Evolutionary conservation across 805 yeast genomes (phyloP).

Genomic region (Metschnikowia cubensis): DNA sequence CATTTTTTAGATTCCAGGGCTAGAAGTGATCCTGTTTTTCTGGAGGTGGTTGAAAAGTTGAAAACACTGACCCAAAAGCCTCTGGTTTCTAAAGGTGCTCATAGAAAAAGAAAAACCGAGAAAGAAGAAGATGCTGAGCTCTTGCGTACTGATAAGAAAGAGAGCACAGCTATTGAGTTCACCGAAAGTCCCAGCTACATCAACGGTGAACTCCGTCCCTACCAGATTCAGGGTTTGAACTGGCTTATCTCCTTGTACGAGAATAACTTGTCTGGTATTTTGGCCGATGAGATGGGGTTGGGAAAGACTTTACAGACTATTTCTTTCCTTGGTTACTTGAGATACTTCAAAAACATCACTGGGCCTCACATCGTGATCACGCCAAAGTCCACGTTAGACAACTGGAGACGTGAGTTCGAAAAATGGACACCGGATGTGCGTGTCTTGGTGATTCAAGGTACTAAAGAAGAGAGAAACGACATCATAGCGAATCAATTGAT

Average conservation of each 20-base stretch:
- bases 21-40: slow-evolving; percentile 53
- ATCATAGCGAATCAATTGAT: slow-evolving; percentile 48
- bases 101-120: slow-evolving; percentile 65
- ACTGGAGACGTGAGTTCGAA: slow-evolving; percentile 74
- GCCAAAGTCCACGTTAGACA: slow-evolving; percentile 77
- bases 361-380: slow-evolving; percentile 78
- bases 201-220: slow-evolving; percentile 60
- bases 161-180: slow-evolving; percentile 40
- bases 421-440: slow-evolving; percentile 79
- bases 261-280: slow-evolving; percentile 66
- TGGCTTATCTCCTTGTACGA: slow-evolving; percentile 71
- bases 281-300: slow-evolving; percentile 85
- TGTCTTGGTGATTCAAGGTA: slow-evolving; percentile 69
- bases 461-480: slow-evolving; percentile 59
- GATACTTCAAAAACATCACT: slow-evolving; percentile 53
- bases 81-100: slow-evolving; percentile 18
- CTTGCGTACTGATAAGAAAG: slow-evolving; percentile 49
- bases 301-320: slow-evolving; percentile 82
- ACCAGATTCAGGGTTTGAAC: slow-evolving; percentile 76
- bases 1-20: slow-evolving; percentile 69
- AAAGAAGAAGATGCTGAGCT: slow-evolving; percentile 77
- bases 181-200: slow-evolving; percentile 51
- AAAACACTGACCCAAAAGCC: slow-evolving; percentile 7
- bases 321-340: slow-evolving; percentile 66
- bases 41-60: slow-evolving; percentile 46